Evolutionary conservation across 768 basidiomycete genomes (phyloP).

Genomic region (Pulveroboletus sp.): DNA sequence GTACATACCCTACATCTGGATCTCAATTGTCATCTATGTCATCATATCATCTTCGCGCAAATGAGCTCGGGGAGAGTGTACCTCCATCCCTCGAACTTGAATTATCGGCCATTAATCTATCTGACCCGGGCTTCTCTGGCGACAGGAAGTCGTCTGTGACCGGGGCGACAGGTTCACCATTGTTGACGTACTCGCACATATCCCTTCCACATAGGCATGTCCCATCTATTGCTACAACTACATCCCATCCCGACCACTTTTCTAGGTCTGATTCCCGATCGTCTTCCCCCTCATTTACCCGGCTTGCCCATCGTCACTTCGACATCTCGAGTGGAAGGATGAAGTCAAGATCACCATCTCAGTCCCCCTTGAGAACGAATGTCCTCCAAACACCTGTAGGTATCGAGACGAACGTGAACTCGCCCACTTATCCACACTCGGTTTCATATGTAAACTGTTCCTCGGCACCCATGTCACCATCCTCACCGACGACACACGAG

Average conservation of each 20-base stretch:
- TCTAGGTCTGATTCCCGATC: constrained; percentile 13
- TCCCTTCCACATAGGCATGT: constrained; percentile 43
- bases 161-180: constrained; percentile 7
- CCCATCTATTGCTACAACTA: constrained; percentile 46
- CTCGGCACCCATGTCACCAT: constrained; percentile 50
- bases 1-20: constrained; percentile 29
- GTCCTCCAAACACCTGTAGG: constrained; percentile 14
- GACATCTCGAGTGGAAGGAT: constrained; percentile 21
- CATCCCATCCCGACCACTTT: constrained; percentile 24
- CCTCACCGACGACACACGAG: constrained; percentile 31
- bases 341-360: constrained; percentile 29
- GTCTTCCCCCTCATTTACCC: constrained; percentile 11
- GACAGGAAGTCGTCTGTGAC: constrained; percentile 4
- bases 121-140: constrained; percentile 11
- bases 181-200: constrained; percentile 14
- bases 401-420: constrained; percentile 10
- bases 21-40: constrained; percentile 33
- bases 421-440: constrained; percentile 12
- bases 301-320: constrained; percentile 25
- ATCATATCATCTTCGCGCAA: constrained; percentile 26
- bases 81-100: constrained; percentile 20
- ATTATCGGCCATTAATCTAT: constrained; percentile 18
- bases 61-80: constrained; percentile 8
- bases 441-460: constrained; percentile 46
- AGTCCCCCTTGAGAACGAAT: constrained; percentile 26